These are phyloP conservation scores for Apiotrichum veenhuisii DNA, from an alignment of 1,284 basidiomycete species.

Conservation along the genomic window DNA sequence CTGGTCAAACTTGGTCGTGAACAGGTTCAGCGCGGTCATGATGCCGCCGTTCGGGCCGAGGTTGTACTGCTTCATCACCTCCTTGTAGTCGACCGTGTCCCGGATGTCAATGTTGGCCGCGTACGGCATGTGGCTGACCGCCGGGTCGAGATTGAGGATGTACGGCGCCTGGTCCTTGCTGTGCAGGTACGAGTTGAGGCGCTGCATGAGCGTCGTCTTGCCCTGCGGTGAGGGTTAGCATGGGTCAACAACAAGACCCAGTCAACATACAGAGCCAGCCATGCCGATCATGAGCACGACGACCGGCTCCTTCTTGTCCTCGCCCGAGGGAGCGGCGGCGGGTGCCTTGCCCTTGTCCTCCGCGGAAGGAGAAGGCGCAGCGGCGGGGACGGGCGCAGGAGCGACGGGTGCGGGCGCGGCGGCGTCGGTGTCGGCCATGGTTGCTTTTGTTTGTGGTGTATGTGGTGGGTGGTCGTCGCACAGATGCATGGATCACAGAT, in stretches of 20 bases:
- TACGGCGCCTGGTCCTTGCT: conserved; percentile 67
- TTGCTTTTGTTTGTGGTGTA: background rate
- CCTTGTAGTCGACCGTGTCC: conserved; percentile 94
- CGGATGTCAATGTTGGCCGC: conserved; percentile 97
- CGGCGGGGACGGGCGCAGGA: background rate
- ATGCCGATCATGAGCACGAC: conserved; percentile 73
- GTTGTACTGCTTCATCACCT: conserved; percentile 99
- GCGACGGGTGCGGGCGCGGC: background rate
- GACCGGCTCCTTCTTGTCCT: conserved; percentile 59
- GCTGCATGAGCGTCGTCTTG: conserved; percentile 95
- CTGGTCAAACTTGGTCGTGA: conserved; percentile 99
- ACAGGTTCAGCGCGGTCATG: conserved; percentile 91
- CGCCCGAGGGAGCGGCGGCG: background rate
- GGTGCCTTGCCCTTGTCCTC: background rate
- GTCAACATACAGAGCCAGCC: conserved; percentile 46
- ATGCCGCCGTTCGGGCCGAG: conserved; percentile 98
- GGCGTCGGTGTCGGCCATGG: background rate
- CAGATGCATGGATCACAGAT: no score
- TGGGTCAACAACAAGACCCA: background rate
- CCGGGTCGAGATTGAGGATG: conserved; percentile 96
- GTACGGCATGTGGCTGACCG: conserved; percentile 84
- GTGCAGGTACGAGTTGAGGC: conserved; percentile 83
- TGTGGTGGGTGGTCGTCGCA: background rate
- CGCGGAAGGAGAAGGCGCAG: background rate
- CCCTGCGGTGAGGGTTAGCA: conserved; percentile 55